These are phyloP conservation scores for Rubus parviflorus DNA, from an alignment of 306 rosid genomes.

Conservation along the genomic window DNA sequence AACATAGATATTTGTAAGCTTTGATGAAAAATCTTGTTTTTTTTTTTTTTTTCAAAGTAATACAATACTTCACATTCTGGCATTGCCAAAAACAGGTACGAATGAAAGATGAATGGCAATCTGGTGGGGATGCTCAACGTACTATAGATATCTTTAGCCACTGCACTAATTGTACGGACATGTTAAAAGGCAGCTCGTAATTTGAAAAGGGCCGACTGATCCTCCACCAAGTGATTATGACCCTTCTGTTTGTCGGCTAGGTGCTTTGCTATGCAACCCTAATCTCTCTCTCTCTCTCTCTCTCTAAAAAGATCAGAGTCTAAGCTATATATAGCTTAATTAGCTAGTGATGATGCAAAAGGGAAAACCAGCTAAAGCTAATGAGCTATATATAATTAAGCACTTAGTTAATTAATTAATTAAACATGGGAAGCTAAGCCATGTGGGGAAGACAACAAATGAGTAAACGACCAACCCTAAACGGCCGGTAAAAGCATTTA, in stretches of 20 bases:
- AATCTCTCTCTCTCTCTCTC: background rate
- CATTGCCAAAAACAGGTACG: background rate
- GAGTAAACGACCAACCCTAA: conserved; percentile 30
- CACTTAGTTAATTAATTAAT: background rate
- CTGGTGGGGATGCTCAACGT: background rate
- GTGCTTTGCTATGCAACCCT: conserved; percentile 23
- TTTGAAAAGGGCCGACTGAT: conserved; percentile 48
- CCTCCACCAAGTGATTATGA: conserved; percentile 42
- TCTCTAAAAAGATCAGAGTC: background rate
- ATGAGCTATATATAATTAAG: background rate
- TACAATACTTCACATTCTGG: too few relatives aligned
- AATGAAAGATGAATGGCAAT: background rate
- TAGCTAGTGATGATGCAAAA: too few relatives aligned
- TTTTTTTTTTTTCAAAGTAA: too few relatives aligned
- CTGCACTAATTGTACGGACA: conserved; percentile 44
- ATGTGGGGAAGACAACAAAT: conserved; percentile 35
- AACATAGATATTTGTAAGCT: too few relatives aligned
- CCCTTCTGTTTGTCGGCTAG: conserved; percentile 43
- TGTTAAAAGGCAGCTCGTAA: conserved; percentile 19
- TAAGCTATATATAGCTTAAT: too few relatives aligned
- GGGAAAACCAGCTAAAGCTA: background rate
- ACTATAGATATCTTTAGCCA: conserved; percentile 8
- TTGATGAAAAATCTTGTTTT: too few relatives aligned
- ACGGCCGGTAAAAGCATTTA: conserved; percentile 26
- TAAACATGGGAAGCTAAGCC: conserved; percentile 16